phyloP scores from a whole-genome alignment of 495 filamentous ascomycete species.

The Talaromyces trachyspermus region DNA sequence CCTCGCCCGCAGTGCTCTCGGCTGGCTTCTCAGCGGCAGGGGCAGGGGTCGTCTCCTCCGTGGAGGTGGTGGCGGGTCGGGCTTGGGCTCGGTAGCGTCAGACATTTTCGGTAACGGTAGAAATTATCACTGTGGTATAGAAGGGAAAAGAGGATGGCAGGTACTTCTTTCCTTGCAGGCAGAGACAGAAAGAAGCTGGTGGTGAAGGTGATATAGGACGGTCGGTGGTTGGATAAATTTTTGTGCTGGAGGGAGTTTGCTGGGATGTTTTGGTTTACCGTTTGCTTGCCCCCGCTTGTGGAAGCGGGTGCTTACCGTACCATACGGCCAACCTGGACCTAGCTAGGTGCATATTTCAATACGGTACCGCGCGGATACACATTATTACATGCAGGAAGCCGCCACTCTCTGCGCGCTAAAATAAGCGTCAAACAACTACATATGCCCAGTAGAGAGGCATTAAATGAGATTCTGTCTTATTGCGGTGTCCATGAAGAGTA shows the following conservation, averaged over 20 bases:
- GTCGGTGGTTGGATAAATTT: background rate
- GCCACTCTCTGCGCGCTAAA: no score
- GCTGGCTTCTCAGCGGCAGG: constrained; percentile 13
- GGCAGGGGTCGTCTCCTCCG: constrained; percentile 21
- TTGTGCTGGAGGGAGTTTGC: constrained; percentile 2
- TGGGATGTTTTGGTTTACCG: constrained; percentile 2
- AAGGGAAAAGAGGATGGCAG: background rate
- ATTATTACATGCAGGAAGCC: no score
- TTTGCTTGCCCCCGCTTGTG: constrained; percentile 3
- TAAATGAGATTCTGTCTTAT: no score
- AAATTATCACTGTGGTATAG: background rate
- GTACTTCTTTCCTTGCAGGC: background rate
- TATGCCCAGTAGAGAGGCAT: no score
- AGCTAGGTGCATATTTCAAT: no score
- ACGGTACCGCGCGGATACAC: no score
- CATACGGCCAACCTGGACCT: no score
- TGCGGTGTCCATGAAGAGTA: no score
- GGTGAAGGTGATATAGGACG: background rate
- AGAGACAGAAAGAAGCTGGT: background rate
- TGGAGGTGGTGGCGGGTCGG: constrained; percentile 37
- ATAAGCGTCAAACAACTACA: no score
- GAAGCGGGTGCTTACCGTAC: no score
- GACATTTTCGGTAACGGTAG: no score
- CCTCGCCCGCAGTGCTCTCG: constrained; percentile 21
- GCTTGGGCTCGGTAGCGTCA: constrained; percentile 41